phyloP scores from a whole-genome alignment of 768 basidiomycete species.

The Trametes punicea region DNA sequence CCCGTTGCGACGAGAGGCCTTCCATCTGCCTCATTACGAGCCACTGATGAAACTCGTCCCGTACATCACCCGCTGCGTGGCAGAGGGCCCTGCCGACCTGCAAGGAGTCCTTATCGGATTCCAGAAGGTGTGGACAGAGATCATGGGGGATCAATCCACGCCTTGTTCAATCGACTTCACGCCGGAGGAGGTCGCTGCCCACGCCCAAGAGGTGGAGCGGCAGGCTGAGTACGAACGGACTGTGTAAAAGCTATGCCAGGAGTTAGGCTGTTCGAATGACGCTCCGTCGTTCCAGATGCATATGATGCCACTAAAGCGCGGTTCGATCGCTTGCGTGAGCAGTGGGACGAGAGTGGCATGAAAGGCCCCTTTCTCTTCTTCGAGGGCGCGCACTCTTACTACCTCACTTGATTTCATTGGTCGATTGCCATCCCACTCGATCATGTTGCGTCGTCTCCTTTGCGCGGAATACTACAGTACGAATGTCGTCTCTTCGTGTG shows the following conservation, averaged over 20 bases:
- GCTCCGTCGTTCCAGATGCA: background rate
- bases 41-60: background rate
- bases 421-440: background rate
- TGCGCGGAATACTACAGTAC: too few species aligned
- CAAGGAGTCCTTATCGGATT: background rate
- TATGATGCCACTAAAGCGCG: background rate
- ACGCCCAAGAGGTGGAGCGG: background rate
- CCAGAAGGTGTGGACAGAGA: background rate
- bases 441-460: too few species aligned
- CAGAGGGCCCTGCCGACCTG: constrained; percentile 1
- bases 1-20: background rate
- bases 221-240: background rate
- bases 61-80: constrained; percentile 4
- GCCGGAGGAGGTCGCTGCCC: background rate
- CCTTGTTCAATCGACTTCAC: constrained; percentile 10
- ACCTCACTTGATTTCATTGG: background rate
- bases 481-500: too few species aligned
- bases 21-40: background rate
- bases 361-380: constrained; percentile 9
- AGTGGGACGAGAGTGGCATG: constrained; percentile 7
- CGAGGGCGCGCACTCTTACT: background rate
- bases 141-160: background rate
- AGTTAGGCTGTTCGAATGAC: background rate
- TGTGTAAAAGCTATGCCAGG: background rate
- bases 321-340: background rate